Conservation (phyloP, 2,329 filamentous ascomycete species). For the Hypoxylon sp. region DNA sequence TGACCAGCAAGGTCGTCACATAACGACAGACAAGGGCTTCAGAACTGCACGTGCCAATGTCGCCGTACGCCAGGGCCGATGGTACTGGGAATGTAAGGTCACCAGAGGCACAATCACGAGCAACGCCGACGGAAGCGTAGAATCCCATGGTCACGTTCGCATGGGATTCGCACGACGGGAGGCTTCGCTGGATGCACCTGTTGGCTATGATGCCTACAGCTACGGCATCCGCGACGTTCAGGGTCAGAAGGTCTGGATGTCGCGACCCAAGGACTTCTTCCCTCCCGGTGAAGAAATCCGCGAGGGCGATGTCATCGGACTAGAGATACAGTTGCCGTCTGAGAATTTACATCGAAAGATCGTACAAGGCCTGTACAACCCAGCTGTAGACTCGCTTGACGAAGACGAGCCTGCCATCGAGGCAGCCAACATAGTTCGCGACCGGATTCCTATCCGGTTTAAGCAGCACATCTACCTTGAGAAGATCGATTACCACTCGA, state of each 20-base stretch:
- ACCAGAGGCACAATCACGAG: constrained; percentile 77
- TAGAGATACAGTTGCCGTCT: constrained; percentile 89
- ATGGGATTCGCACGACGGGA: constrained; percentile 89
- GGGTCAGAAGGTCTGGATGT: constrained; percentile 94
- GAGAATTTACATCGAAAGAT: constrained; percentile 89
- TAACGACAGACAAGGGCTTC: constrained; percentile 94
- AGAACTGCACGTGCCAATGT: constrained; percentile 93
- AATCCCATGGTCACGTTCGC: constrained; percentile 76
- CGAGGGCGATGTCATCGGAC: constrained; percentile 93
- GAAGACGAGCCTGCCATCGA: constrained; percentile 70
- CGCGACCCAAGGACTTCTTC: constrained; percentile 91
- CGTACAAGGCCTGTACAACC: constrained; percentile 89
- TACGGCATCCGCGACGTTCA: constrained; percentile 92
- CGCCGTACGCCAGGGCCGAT: constrained; percentile 87
- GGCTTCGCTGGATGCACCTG: constrained; percentile 84
- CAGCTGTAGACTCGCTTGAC: constrained; percentile 79
- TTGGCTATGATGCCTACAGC: constrained; percentile 92
- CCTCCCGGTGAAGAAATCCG: constrained; percentile 82
- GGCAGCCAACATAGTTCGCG: constrained; percentile 87
- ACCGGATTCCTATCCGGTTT: constrained; percentile 94
- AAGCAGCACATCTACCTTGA: constrained; percentile 96
- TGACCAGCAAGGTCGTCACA: constrained; percentile 78
- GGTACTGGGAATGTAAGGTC: constrained; percentile 95
- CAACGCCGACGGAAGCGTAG: constrained; percentile 60
- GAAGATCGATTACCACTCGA: constrained; percentile 88